A percentile compares a stretch with the other conserved stretches of the same genome.
phyloP scores from a whole-genome alignment of 2,329 filamentous ascomycete species.

The Pleoardoris graminearum region DNA sequence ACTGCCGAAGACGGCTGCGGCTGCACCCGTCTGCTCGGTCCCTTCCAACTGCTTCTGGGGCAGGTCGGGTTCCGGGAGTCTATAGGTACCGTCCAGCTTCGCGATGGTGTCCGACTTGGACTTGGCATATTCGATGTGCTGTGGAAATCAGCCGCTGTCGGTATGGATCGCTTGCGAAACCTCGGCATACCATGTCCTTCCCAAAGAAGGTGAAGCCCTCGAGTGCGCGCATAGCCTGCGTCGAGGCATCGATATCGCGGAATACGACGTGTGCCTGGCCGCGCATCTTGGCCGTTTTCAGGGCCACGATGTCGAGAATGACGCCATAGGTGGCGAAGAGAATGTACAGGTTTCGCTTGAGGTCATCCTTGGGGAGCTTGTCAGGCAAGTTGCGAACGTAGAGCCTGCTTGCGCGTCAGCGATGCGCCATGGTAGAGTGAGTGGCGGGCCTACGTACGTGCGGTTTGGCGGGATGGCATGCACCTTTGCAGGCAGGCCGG shows the following conservation, averaged over 20 bases:
- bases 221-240: slow-evolving; percentile 87
- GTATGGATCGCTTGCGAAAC: too few relatives aligned
- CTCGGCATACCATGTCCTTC: slow-evolving; percentile 78
- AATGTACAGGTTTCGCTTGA: slow-evolving; percentile 86
- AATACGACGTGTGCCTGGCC: slow-evolving; percentile 95
- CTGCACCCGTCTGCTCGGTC: slow-evolving; percentile 24
- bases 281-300: slow-evolving; percentile 90
- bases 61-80: slow-evolving; percentile 58
- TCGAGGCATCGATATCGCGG: slow-evolving; percentile 85
- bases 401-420: slow-evolving; percentile 59
- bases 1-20: slow-evolving; percentile 51
- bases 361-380: slow-evolving; percentile 86
- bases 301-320: slow-evolving; percentile 85
- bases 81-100: slow-evolving; percentile 90
- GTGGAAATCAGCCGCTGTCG: slow-evolving; percentile 7
- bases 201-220: slow-evolving; percentile 87
- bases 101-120: slow-evolving; percentile 84
- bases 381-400: slow-evolving; percentile 89
- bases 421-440: slow-evolving; percentile 15
- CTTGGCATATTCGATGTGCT: slow-evolving; percentile 93
- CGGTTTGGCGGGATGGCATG: slow-evolving; percentile 24
- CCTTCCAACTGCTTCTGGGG: slow-evolving; percentile 17
- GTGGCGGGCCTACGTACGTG: slow-evolving; percentile 34
- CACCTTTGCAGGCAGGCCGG: slow-evolving; percentile 5
- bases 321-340: slow-evolving; percentile 93